These are phyloP conservation scores for Dovyalis caffra DNA, from an alignment of 345 rosid species.

Conservation along the genomic window DNA sequence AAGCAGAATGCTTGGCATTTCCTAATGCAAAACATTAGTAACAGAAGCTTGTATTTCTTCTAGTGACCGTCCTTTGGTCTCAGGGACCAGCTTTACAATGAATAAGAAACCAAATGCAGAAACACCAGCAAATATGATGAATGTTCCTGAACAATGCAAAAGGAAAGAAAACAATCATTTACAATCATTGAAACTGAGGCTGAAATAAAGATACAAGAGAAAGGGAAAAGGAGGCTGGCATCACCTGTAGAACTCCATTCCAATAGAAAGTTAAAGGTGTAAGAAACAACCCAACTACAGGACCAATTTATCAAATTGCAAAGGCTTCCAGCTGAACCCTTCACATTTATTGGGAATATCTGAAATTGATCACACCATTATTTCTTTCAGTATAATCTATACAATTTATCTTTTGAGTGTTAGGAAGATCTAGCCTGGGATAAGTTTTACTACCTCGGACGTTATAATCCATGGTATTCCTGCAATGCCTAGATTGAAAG, in stretches of 20 bases:
- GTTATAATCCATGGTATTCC: constrained; percentile 36
- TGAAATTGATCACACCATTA: background rate
- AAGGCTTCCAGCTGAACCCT: constrained; percentile 51
- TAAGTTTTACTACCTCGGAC: constrained; percentile 27
- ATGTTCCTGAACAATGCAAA: no score
- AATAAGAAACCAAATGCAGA: background rate
- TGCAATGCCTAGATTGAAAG: constrained; percentile 24
- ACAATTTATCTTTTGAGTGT: no score
- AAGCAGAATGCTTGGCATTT: no score
- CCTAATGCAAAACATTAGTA: no score
- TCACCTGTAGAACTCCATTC: constrained; percentile 40
- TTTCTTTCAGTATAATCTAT: background rate
- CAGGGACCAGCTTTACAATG: constrained; percentile 12
- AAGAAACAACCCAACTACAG: constrained; percentile 42
- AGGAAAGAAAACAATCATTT: background rate
- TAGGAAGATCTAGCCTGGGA: background rate
- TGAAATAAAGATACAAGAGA: background rate
- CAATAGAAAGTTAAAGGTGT: constrained; percentile 42
- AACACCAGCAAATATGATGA: no score
- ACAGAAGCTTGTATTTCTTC: constrained; percentile 13
- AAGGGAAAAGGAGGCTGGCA: background rate
- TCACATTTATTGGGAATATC: constrained; percentile 51
- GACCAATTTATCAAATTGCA: constrained; percentile 38
- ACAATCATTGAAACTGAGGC: background rate
- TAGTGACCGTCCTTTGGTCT: constrained; percentile 18